Percentiles rank a stretch among this genome's conserved stretches.
These are phyloP conservation scores for Phytophthora cactorum DNA, from an alignment of 352 stramenopile genomes.

Conservation along the genomic window DNA sequence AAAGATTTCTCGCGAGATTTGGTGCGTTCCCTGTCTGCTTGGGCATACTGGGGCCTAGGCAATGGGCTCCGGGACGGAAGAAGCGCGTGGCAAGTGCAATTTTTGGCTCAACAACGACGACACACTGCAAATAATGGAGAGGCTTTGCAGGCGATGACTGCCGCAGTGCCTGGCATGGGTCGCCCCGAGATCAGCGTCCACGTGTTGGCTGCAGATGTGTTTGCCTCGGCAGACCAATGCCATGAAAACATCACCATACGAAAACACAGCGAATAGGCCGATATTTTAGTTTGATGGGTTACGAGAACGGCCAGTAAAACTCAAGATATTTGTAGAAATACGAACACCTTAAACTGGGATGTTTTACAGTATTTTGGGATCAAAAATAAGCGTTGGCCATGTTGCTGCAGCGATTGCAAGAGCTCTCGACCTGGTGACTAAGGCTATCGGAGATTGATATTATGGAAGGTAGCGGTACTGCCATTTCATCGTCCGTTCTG, in stretches of 20 bases:
- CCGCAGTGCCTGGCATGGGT: background rate
- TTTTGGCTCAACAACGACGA: constrained; percentile 28
- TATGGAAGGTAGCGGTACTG: too few species aligned
- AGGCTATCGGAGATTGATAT: too few species aligned
- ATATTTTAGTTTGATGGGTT: background rate
- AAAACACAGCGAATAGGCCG: background rate
- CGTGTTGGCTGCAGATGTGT: constrained; percentile 9
- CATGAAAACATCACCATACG: constrained; percentile 5
- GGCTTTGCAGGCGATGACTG: constrained; percentile 22
- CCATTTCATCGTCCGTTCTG: too few species aligned
- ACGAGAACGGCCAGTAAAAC: background rate
- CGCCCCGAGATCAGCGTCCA: constrained; percentile 4
- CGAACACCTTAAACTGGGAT: too few species aligned
- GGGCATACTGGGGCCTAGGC: constrained; percentile 13
- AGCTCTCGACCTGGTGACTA: too few species aligned
- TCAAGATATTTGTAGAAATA: background rate
- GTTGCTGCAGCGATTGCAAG: too few species aligned
- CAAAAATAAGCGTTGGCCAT: too few species aligned
- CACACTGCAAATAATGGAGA: constrained; percentile 20
- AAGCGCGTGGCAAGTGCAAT: constrained; percentile 23
- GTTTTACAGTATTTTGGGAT: too few species aligned
- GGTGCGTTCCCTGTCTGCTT: constrained; percentile 14
- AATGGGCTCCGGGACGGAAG: constrained; percentile 12
- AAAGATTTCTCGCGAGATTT: constrained; percentile 21
- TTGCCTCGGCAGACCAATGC: background rate